A percentile compares a stretch with the other conserved stretches of the same genome.
Conservation (phyloP, 148 eudicot species). For the Chenopodium quinoa region DNA sequence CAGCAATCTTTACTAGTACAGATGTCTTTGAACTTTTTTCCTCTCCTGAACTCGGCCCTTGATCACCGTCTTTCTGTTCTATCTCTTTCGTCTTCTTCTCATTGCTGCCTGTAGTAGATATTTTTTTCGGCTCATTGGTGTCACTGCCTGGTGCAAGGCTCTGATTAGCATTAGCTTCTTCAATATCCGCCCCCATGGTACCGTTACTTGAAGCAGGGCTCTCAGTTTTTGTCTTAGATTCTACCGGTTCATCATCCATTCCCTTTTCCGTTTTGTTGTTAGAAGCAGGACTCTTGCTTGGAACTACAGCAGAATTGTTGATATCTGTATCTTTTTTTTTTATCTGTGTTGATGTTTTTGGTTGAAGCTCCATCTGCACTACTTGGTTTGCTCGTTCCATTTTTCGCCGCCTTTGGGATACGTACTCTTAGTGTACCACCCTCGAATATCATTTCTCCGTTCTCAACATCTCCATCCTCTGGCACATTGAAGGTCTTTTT, state of each 20-base stretch:
- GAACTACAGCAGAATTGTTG: too few species aligned
- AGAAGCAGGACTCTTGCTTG: too few species aligned
- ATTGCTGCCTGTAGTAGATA: too few species aligned
- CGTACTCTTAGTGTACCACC: slow-evolving; percentile 42
- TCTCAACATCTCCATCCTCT: slow-evolving; percentile 37
- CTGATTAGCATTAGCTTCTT: too few species aligned
- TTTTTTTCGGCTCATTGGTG: not conserved
- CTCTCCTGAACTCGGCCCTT: slow-evolving; percentile 1
- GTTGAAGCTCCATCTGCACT: not conserved
- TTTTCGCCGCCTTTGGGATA: slow-evolving; percentile 39
- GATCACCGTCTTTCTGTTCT: not conserved
- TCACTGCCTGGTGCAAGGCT: not conserved
- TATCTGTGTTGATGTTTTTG: not conserved
- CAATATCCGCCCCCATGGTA: too few species aligned
- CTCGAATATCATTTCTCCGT: slow-evolving; percentile 39
- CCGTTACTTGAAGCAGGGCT: not conserved
- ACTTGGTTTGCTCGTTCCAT: slow-evolving; percentile 4
- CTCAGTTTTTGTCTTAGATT: not conserved
- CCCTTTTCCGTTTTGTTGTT: too few species aligned
- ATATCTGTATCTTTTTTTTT: too few species aligned
- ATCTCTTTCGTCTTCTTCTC: not conserved
- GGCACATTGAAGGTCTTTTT: slow-evolving; percentile 43
- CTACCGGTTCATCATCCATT: not conserved
- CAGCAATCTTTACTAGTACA: slow-evolving; percentile 26
- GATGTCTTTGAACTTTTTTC: slow-evolving; percentile 20